A percentile compares a stretch with the other conserved stretches of the same genome.
Evolutionary conservation across 768 basidiomycete genomes (phyloP).

Genomic region (Panellus pusillus): DNA sequence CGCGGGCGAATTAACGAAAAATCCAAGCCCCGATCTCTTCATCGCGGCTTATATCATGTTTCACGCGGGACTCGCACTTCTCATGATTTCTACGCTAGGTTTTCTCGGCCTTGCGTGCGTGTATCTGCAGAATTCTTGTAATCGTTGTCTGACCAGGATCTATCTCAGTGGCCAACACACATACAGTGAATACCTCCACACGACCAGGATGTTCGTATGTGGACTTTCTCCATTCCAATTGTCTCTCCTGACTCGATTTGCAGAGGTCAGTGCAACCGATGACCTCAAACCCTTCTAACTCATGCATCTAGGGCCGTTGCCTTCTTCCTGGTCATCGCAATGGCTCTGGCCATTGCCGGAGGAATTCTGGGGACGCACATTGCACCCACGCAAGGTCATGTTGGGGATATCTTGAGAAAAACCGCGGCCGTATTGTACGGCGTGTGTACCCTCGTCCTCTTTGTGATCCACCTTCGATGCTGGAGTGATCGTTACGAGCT

Average conservation of each 20-base stretch:
- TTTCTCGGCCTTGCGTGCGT: slow-evolving; percentile 55
- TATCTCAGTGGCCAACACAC: slow-evolving; percentile 47
- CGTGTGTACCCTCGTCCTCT: slow-evolving; percentile 39
- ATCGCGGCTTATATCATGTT: slow-evolving; percentile 55
- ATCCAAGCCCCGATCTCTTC: slow-evolving; percentile 43
- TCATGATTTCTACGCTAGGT: slow-evolving; percentile 43
- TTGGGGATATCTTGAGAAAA: slow-evolving; percentile 42
- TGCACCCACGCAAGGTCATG: slow-evolving; percentile 30
- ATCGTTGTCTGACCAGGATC: slow-evolving; percentile 25
- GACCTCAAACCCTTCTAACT: not conserved
- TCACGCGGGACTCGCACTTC: slow-evolving; percentile 39
- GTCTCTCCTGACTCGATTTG: not conserved
- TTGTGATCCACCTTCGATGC: slow-evolving; percentile 40
- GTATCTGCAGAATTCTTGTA: slow-evolving; percentile 5
- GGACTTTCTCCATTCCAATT: not conserved
- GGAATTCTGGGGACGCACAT: slow-evolving; percentile 44
- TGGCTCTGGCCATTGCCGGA: slow-evolving; percentile 46
- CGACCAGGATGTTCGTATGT: slow-evolving; percentile 20
- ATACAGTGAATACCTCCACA: slow-evolving; percentile 44
- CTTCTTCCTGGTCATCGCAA: slow-evolving; percentile 30
- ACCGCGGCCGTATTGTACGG: slow-evolving; percentile 44
- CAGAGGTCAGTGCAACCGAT: slow-evolving; percentile 9
- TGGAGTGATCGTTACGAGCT: slow-evolving; percentile 50
- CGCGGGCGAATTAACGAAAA: slow-evolving; percentile 45
- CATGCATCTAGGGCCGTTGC: slow-evolving; percentile 28